These are phyloP conservation scores for Candida stauntonica DNA, from an alignment of 805 yeast genomes.

Conservation along the genomic window DNA sequence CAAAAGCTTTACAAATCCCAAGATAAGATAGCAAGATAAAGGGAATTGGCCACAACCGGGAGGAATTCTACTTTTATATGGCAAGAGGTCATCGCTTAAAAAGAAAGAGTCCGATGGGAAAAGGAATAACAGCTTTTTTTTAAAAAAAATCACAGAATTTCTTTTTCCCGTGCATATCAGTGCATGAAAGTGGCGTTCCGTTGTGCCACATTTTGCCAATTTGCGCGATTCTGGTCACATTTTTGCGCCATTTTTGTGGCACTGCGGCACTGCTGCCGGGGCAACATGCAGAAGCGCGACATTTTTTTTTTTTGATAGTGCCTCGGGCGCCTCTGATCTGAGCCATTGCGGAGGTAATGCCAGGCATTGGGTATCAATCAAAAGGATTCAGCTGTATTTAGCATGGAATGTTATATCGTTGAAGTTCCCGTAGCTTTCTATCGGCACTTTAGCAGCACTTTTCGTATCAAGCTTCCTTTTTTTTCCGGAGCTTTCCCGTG, in stretches of 20 bases:
- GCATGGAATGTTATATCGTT: no score
- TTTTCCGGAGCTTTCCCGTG: not conserved
- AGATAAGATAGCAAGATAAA: not conserved
- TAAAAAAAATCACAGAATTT: slow-evolving; percentile 3
- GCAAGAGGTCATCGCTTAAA: slow-evolving; percentile 3
- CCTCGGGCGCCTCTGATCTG: not conserved
- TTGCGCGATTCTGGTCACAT: not conserved
- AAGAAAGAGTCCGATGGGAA: slow-evolving; percentile 1
- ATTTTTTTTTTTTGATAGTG: not conserved
- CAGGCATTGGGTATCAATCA: not conserved
- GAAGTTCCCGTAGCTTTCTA: no score
- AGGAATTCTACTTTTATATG: slow-evolving; percentile 1
- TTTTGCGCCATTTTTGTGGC: not conserved
- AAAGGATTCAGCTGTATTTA: no score
- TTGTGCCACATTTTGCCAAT: not conserved
- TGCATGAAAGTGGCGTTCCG: slow-evolving; percentile 5
- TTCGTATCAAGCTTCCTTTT: no score
- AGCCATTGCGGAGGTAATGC: not conserved
- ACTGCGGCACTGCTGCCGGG: slow-evolving; percentile 6
- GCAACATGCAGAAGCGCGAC: slow-evolving; percentile 1
- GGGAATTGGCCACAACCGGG: not conserved
- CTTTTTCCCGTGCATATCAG: slow-evolving; percentile 8
- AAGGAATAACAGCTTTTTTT: not conserved
- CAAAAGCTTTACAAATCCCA: not conserved
- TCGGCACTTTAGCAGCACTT: no score